A percentile compares a stretch with the other conserved stretches of the same genome.
Evolutionary conservation across 306 rosid genomes (phyloP).

Genomic region (Purshia tridentata): DNA sequence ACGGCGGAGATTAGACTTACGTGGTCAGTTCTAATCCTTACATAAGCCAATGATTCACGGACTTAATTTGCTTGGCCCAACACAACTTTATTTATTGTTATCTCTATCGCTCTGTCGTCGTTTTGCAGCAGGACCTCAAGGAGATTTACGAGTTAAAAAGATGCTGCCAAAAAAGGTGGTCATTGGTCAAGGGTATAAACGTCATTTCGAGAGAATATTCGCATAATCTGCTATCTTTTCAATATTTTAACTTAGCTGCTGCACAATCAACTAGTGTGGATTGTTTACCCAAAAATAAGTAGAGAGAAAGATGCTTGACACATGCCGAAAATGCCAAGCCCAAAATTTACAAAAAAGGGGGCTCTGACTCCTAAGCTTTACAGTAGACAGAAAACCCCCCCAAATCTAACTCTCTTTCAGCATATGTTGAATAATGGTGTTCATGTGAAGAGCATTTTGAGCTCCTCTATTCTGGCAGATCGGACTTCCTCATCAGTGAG

Average conservation of each 20-base stretch:
- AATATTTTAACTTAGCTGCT: not conserved
- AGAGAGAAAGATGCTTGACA: not conserved
- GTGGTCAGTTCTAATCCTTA: constrained; percentile 29
- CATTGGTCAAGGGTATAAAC: constrained; percentile 18
- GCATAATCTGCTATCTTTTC: not conserved
- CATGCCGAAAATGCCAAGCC: not conserved
- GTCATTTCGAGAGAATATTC: constrained; percentile 23
- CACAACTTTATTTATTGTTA: not conserved
- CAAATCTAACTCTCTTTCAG: constrained; percentile 1
- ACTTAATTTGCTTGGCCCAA: constrained; percentile 6
- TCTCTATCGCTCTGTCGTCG: not conserved
- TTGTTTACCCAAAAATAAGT: not conserved
- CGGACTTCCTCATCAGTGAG: constrained; percentile 76
- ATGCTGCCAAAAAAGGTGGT: not conserved
- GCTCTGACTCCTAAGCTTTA: not conserved
- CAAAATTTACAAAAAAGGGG: not conserved
- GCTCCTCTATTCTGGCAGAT: constrained; percentile 66
- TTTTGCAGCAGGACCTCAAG: not conserved
- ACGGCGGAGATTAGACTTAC: constrained; percentile 19
- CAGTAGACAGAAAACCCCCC: constrained; percentile 1
- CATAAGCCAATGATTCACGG: not conserved
- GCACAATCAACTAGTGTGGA: no score
- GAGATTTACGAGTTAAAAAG: not conserved
- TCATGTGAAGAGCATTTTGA: constrained; percentile 74
- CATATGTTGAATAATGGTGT: not conserved